Base-by-base conservation (phyloP, 2,329 filamentous ascomycete genomes). In the Alternaria burnsii region DNA sequence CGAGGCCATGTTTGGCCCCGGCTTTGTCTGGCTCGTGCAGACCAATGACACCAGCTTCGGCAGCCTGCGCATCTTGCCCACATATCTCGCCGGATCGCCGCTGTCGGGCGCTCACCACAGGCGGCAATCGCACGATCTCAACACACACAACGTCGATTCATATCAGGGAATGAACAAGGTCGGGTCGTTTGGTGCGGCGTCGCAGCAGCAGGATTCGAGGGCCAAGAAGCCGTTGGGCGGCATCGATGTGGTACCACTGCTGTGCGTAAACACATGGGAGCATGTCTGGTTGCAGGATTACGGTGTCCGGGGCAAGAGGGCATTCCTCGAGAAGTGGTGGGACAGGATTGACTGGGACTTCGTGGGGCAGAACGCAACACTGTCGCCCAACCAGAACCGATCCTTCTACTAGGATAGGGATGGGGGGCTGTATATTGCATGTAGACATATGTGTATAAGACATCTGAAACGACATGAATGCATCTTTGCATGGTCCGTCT, bases 201-300 rank as follows among this genome's bases (percentile, higher is more conserved):
- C 73, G 34, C 68, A 72, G 48, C 68, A 72, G 48, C 62, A 68
- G 60, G 69, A 66, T 32, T 74, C 69, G 62, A 52, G 46, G 44
- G 67, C 74, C 14, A 79, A 77, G 56, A 78, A 85, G 60, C 85
- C 88, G 5, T 88, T 90, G 2, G 91, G 90, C 40, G 89, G 89
- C 59, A 85, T 88, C 65, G 85, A 90, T 50, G 79, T 94, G 34
- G 84, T 88, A 58, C 94, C 94, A 12, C 84, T 98, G 62, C 82
- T 99, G 71, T 97, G 94, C 77, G 86, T 98, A 61, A 98, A 93
- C 81, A 97, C 93, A 5, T 99, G 95, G 95, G 90, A 98, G 83
- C 95, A 98, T 80, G 89, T 91, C 9, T 99, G 91, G 88, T 82
- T 98, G 77, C 86, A 87, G 56, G 93, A 98, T 78, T 97, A 91